Conservation (phyloP, 1,139 yeast genomes). For the Taphrina populina region DNA sequence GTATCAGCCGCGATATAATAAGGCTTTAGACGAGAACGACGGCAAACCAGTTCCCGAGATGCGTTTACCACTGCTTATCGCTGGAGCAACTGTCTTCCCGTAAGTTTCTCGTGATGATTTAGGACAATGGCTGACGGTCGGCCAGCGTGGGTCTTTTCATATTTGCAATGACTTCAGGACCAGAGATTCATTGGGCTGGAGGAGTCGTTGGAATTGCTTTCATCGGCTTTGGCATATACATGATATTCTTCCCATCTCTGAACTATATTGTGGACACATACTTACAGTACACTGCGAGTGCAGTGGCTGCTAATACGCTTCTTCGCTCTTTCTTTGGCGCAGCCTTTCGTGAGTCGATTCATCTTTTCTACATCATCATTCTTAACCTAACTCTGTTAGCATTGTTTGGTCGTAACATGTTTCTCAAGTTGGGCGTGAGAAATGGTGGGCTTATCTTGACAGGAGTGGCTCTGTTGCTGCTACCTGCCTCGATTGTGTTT, state of each 20-base stretch:
- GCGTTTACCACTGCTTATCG: conserved; percentile 70
- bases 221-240: conserved; percentile 31
- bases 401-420: conserved; percentile 28
- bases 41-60: conserved; percentile 43
- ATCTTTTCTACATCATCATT: too few relatives aligned
- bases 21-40: conserved; percentile 58
- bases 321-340: conserved; percentile 61
- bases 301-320: conserved; percentile 66
- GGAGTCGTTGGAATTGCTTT: conserved; percentile 31
- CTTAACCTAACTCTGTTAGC: too few relatives aligned
- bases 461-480: conserved; percentile 3
- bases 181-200: conserved; percentile 32
- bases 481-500: conserved; percentile 21
- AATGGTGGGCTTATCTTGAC: conserved; percentile 11
- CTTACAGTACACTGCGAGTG: conserved; percentile 60
- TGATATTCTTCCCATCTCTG: conserved; percentile 48
- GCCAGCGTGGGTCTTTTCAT: conserved; percentile 67
- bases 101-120: conserved; percentile 2
- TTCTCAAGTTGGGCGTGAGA: conserved; percentile 9
- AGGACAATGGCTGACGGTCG: conserved; percentile 34
- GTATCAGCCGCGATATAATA: conserved; percentile 49
- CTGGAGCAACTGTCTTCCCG: conserved; percentile 66
- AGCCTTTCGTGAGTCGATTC: conserved; percentile 50
- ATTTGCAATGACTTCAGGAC: conserved; percentile 71
- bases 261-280: conserved; percentile 58